Evolutionary conservation across 1,284 basidiomycete genomes (phyloP), one percentile per base, ranked within the genome.

Genomic region (Ustilago vetiveriae): DNA sequence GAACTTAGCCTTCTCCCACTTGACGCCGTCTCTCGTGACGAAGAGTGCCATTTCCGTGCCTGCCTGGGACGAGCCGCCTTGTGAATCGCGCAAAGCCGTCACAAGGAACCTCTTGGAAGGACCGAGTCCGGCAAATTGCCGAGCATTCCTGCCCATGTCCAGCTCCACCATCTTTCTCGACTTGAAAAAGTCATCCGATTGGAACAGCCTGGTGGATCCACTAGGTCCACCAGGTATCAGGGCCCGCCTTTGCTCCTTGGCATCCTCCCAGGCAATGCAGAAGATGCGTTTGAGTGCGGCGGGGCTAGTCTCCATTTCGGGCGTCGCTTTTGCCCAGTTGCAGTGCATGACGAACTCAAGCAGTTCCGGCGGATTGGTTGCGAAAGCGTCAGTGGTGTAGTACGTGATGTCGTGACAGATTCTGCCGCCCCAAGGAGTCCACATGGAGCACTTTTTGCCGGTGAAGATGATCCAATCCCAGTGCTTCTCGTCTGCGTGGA

Each of bases 1-100:
- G 84, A 95, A 94, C 36, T 65, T 57, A 16, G 75, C 78, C 37
- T 71, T 72, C 4, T 58, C 42, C 79, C 79, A 81, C 14, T 62
- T 60, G 32, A 72, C 57, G 16, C 74, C 79, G 36, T 81, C 75
- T 10, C 32, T 37, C 1, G 66, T 70, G n/a, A 81, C 75, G 38
- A 74, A 81, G 21, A 81, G 48, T n/a, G 69, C 70, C 70, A 80
- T 76, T 40, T 79, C 74, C 19, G 70, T 57, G 19, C 71, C 67
- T 2, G 39, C 42, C 19, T 59, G 65, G 2, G 53, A 47, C 11
- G 40, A 44, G 16, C 48, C 32, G 26, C 76, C 60, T 21, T 70
- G 64, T 6, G 60, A 69, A 30, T 79, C 78, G 11, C 64, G 53
- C 36, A 81, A 50, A 14, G 79, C 79, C 1, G 79, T 74, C 22